Percentiles rank a stretch among this genome's conserved stretches.
Conservation (phyloP, 306 rosid genomes). For the Trifolium subterraneum region DNA sequence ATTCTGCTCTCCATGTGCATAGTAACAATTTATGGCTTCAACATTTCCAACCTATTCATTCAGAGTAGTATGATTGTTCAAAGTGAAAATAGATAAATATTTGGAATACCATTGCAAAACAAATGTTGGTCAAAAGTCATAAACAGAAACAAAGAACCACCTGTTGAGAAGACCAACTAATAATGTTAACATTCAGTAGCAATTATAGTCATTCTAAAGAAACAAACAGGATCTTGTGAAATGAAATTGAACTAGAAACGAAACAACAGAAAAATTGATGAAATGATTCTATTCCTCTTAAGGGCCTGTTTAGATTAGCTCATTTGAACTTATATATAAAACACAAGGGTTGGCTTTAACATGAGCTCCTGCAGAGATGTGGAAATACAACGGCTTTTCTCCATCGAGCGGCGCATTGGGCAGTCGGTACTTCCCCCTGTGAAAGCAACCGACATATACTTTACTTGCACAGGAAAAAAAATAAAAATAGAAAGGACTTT, state of each 20-base stretch:
- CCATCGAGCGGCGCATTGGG: constrained; percentile 76
- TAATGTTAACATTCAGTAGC: constrained; percentile 27
- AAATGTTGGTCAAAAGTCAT: constrained; percentile 16
- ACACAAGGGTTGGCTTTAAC: constrained; percentile 50
- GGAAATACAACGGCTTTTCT: constrained; percentile 91
- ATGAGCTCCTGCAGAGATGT: constrained; percentile 90
- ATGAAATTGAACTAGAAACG: background rate
- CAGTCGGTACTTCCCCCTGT: constrained; percentile 81
- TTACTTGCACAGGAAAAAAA: constrained; percentile 39
- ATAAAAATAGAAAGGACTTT: constrained; percentile 29
- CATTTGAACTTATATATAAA: background rate
- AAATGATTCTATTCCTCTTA: background rate
- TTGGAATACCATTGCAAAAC: constrained; percentile 32
- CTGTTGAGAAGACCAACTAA: constrained; percentile 51
- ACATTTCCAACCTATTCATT: constrained; percentile 86
- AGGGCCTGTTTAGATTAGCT: background rate
- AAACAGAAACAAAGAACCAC: constrained; percentile 90
- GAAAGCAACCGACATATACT: constrained; percentile 35
- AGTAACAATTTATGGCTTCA: constrained; percentile 91
- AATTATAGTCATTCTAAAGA: constrained; percentile 4
- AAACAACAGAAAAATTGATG: background rate
- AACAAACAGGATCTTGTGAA: background rate
- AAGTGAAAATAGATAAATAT: constrained; percentile 13
- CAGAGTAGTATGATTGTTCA: constrained; percentile 41
- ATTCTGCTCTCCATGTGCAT: constrained; percentile 93